Base-by-base conservation (phyloP, 129 eudicot species). In the Tanacetum coccineum region DNA sequence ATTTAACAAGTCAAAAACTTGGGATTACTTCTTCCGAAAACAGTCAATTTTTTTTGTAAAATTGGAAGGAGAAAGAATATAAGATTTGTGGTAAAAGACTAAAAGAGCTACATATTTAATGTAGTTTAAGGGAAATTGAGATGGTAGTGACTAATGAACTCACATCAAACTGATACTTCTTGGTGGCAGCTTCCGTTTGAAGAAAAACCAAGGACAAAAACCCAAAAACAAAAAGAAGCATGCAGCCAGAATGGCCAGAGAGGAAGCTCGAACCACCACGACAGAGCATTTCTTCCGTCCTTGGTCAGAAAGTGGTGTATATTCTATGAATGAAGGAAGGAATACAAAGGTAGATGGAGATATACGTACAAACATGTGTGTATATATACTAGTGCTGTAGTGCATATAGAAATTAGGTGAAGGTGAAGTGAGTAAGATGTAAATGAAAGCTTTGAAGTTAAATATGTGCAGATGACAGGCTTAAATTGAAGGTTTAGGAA, bases 151-250 rank as follows among this genome's bases (percentile, higher is more conserved):
- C 25, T 20, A 47, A 19, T 19, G 47, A 49, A 57, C 83, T 69
- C 69, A 78, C 86, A 82, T 82, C 70, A 39, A 82, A 82, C 64
- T 82, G 75, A 65, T 82, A 82, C 55, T 70, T 78, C 76, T 82
- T 82, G 76, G 73, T 65, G 3, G 83, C 86, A 18, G 86, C 83
- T n/a, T 74, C 70, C 4, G 42, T 58, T 10, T 19, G 80, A 61
- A 40, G 70, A 52, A 42, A 44, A 68, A 69, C 45, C 14, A 52
- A 68, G 18, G 67, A 44, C 59, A 68, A 48, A 52, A 68, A 51
- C 12, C 21, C 68, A 0, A 76, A 61, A 52, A 54, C 59, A 17
- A 69, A 68, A 52, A 28, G 69, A 45, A 25, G 52, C n/a, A 61
- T n/a, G 59, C 44, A 9, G 46, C 65, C 18, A 22, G 39, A 11